phyloP scores from a whole-genome alignment of 495 filamentous ascomycete genomes.

The Aspergillus campestris region DNA sequence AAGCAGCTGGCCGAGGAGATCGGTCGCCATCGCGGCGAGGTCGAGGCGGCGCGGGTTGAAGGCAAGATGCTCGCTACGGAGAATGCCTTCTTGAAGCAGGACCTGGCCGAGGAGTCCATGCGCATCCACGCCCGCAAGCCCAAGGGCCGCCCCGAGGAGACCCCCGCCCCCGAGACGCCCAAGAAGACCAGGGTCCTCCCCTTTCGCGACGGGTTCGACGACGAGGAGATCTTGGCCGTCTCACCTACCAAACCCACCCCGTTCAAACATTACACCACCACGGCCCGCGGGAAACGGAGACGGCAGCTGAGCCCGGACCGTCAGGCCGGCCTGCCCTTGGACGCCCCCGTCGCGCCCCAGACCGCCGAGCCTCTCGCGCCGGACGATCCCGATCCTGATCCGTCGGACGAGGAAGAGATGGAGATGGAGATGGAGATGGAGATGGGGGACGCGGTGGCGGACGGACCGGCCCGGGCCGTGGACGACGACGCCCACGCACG shows the following conservation, averaged over 20 bases:
- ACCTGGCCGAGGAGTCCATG: constrained; percentile 50
- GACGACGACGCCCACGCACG: constrained; percentile 13
- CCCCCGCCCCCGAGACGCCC: constrained; percentile 44
- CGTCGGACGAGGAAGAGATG: constrained; percentile 11
- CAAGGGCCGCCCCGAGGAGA: constrained; percentile 30
- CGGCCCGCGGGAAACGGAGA: constrained; percentile 54
- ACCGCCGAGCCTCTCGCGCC: constrained; percentile 13
- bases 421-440: neutral
- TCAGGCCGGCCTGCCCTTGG: constrained; percentile 46
- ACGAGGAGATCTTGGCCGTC: constrained; percentile 54
- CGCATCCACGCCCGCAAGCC: constrained; percentile 39
- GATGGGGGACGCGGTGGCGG: constrained; percentile 3
- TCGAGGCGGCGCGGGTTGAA: constrained; percentile 49
- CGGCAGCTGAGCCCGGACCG: constrained; percentile 46
- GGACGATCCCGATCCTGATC: neutral
- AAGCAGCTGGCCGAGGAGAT: constrained; percentile 47
- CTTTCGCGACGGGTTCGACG: constrained; percentile 64
- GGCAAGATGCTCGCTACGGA: constrained; percentile 54
- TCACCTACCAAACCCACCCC: constrained; percentile 50
- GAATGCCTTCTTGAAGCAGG: constrained; percentile 56
- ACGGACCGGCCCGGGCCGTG: neutral
- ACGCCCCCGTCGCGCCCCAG: constrained; percentile 25
- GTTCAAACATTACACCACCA: constrained; percentile 50
- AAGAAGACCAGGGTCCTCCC: constrained; percentile 47
- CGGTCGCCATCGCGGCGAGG: constrained; percentile 45